Base-by-base conservation (phyloP, 345 rosid genomes). In the Corchorus capsularis region DNA sequence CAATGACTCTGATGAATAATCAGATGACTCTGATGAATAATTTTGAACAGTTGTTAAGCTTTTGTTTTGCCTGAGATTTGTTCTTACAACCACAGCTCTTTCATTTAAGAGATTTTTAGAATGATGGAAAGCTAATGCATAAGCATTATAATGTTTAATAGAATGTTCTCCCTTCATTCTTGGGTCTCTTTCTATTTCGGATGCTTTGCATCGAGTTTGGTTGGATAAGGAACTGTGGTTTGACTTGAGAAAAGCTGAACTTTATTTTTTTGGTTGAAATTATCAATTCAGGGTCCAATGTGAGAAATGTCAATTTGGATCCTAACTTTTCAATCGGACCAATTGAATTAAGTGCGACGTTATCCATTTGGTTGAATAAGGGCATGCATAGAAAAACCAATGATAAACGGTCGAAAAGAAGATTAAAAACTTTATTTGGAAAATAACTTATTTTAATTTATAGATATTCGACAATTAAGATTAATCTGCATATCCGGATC, bases 21-120 rank as follows among this genome's bases (percentile, higher is more conserved):
- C n/a, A n/a, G 88, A 84, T 71, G 75, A 60, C 13, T 71, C 0
- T 0, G 67, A 72, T 53, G 9, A 17, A n/a, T 16, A 47, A 49
- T 27, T 41, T 17, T 72, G 75, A 22, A 8, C 35, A 4, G 43
- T 55, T 41, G 6, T 19, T 4, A 16, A 27, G 20, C 12, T 8
- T 12, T 55, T 12, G 5, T 46, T 41, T 2, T 27, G 43, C 54
- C n/a, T 9, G 19, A 2, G n/a, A 20, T 47, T 1, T 11, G 14
- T 43, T 19, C 19, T 5, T 32, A 43, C 70, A 14, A 46, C 37
- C 54, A 65, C 12, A 67, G 14, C 47, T 16, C 5, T 2, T 5
- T 20, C 6, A 9, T 41, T 20, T 12, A 11, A 45, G 2, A 45
- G 52, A 14, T 12, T 65, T n/a, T n/a, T 5, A 41, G 69, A 41